Evolutionary conservation across 352 stramenopile species (phyloP), one percentile per base, ranked within the genome.

Genomic region (Globisporangium recalcitrans): DNA sequence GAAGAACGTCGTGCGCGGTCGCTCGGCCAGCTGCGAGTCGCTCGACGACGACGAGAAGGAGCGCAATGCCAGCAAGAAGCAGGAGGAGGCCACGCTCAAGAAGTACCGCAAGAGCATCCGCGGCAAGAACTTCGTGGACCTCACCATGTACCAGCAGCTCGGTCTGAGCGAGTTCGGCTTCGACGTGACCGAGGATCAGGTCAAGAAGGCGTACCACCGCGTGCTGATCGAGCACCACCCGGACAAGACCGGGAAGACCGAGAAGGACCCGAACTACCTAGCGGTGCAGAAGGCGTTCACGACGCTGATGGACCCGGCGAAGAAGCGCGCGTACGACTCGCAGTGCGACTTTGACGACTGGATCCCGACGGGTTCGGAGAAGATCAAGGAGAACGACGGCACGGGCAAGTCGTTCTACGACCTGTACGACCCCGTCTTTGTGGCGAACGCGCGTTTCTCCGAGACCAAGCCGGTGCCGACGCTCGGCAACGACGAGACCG

Each of bases 211-310:
- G 22, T 96, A 94, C 75, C 85, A 93, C 67, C 85, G 85, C 60
- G 87, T 93, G 51, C 68, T 96, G 11, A 94, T 94, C 36, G 85
- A 93, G 65, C 85, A 96, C 74, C 87, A 93, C 72, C 82, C 87
- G 19, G 82, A 93, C 71, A 93, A 94, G 71, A 96, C 87, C 38
- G 76, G 87, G 56, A 93, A 93, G 73, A 91, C 86, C 26, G 85
- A 96, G 72, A 94, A 96, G 67, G 82, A 93, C 67, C 85, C 87
- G 2, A 96, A 96, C 78, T 93, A 93, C 61, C 59, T 96, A 60
- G 87, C 87, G 1, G 87, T 93, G 32, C 83, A 94, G 63, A 93
- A 90, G 65, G 85, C 85, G 32, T 93, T 92, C 58, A 60, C 75
- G 26, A 93, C 85, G 52, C 74, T 93, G 46, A 91, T 83, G 77